These are phyloP conservation scores for Xerocomus amazonicus DNA, from an alignment of 1,284 basidiomycete genomes.

Conservation along the genomic window DNA sequence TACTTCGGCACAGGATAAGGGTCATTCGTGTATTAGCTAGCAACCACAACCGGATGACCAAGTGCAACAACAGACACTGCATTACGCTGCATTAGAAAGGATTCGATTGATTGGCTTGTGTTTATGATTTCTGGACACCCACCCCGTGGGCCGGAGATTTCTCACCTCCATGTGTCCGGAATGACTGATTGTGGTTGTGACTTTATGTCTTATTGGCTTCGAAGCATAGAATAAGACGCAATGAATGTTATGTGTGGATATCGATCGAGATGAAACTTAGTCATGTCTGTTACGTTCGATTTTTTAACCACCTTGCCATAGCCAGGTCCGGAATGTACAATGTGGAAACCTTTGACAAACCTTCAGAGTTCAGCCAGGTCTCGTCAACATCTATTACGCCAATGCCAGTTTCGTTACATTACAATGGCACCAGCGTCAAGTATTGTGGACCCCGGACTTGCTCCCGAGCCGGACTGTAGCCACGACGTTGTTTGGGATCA, in stretches of 20 bases:
- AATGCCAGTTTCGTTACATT: conserved; percentile 8
- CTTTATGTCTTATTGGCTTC: no score
- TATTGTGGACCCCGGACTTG: conserved; percentile 1
- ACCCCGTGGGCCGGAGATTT: no score
- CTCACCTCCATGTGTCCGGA: no score
- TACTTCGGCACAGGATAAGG: conserved; percentile 78
- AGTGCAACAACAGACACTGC: neutral
- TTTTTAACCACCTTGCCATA: neutral
- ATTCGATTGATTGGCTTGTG: no score
- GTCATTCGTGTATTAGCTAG: conserved; percentile 1
- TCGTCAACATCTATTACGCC: conserved; percentile 9
- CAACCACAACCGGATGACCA: neutral
- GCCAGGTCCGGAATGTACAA: conserved; percentile 12
- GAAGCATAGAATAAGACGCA: no score
- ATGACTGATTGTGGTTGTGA: no score
- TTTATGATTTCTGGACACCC: no score
- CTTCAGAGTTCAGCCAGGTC: conserved; percentile 13
- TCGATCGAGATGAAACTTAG: no score
- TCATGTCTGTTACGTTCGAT: no score
- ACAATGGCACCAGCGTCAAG: conserved; percentile 6
- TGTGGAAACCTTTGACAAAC: conserved; percentile 26
- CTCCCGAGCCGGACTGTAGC: conserved; percentile 5
- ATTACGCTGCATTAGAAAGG: no score
- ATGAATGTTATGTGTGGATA: no score
- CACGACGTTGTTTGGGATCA: conserved; percentile 18